phyloP scores from a whole-genome alignment of 257 asterid species.

The Rauvolfia tetraphylla region DNA sequence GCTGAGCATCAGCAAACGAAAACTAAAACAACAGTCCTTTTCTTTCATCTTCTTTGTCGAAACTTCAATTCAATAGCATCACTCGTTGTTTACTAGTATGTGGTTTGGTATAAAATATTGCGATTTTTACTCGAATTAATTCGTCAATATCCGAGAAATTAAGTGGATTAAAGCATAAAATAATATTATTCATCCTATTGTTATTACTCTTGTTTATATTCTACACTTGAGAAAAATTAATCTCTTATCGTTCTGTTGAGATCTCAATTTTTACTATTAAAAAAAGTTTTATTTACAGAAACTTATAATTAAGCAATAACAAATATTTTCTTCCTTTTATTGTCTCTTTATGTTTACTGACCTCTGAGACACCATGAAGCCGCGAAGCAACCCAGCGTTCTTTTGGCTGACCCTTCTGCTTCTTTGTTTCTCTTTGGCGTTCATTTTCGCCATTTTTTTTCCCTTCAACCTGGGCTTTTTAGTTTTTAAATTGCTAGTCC shows the following conservation, averaged over 20 bases:
- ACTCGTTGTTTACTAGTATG: no score
- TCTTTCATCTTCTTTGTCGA: neutral
- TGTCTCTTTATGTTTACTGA: conserved; percentile 10
- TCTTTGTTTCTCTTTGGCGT: neutral
- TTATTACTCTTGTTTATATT: no score
- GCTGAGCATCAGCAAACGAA: no score
- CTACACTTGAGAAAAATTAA: no score
- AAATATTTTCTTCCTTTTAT: neutral
- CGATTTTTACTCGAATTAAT: no score
- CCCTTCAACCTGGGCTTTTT: neutral
- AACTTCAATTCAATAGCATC: neutral
- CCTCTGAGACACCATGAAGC: conserved; percentile 29
- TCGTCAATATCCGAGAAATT: neutral
- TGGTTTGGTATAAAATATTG: no score
- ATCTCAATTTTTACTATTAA: no score
- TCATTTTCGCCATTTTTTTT: neutral
- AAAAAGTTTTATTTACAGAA: no score
- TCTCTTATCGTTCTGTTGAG: no score
- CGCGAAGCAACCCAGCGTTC: conserved; percentile 20
- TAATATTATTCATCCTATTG: no score
- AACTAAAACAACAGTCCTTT: neutral
- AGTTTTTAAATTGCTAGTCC: neutral
- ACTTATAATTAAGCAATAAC: no score
- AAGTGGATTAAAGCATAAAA: neutral
- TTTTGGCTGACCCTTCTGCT: conserved; percentile 17